Evolutionary conservation across 2,329 filamentous ascomycete species (phyloP), one percentile per base, ranked within the genome.

Genomic region (Fusarium lyarnte): DNA sequence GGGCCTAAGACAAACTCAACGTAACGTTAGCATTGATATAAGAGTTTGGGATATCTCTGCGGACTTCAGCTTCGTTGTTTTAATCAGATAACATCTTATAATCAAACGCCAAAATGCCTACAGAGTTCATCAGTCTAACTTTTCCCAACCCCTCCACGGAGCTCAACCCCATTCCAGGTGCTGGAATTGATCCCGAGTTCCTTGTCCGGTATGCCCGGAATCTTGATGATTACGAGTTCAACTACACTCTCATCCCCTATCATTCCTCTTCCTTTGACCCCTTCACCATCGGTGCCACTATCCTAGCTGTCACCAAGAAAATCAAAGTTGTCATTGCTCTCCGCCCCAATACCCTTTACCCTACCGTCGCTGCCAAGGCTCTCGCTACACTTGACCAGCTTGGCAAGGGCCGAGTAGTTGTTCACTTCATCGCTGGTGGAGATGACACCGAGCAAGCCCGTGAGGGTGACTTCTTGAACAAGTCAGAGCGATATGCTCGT

Each of bases 391-490:
- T 91, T 1, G 88, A 90, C 70, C 88, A 90, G 69, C 85, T 90
- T 31, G 87, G 86, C 76, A 79, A 78, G 6, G 89, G 89, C 12
- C 85, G 88, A 14, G 88, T 85, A 8, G 88, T 90, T 0, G 89
- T 90, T 16, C 89, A 91, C 74, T 89, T 90, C 75, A 90, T 91
- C 69, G 89, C 89, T 2, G 89, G 89, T 33, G 89, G 89, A 52
- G 89, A 84, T 63, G 89, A 91, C 60, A 85, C 79, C 6, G 89
- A 91, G 69, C 89, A 91, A 77, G 88, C 87, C 2, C 84, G 83
- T 31, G 89, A 90, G 76, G 89, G 89, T 16, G 89, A 91, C 70
- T 90, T 89, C 74, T 75, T 90, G 4, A 82, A 75, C 76, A 91
- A 91, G 74, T 84, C 87, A 14, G 81, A 90, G 76, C 85, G 89